Base-by-base conservation (phyloP, 2,329 filamentous ascomycete genomes). In the Botryotinia calthae region DNA sequence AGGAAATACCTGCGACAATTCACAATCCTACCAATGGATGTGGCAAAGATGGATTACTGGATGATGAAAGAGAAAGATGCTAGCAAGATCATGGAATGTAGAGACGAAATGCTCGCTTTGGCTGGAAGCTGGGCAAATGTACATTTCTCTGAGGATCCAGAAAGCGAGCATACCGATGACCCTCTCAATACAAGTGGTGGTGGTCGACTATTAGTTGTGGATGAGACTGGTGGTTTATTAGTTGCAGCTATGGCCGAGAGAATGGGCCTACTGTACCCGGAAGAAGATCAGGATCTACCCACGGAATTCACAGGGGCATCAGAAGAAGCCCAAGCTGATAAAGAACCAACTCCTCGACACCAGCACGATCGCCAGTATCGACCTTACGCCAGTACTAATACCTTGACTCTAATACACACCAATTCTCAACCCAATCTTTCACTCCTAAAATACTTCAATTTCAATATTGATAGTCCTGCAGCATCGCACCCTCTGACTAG, bases 1-100 rank as follows among this genome's bases (percentile, higher is more conserved):
- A 95, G 91, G 81, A 99, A 99, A 83, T 98, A 97, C 81, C 87
- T 98, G 76, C 91, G 92, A 78, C 87, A 94, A 20, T 98, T 99
- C 79, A 93, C 92, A 0, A 89, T 96, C 1, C 82, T 97, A 69
- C 95, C 95, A 0, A 84, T 98, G 77, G 94, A 98, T 79, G 89
- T 97, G 22, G 87, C 90, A 0, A 87, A 89, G 76, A 84, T 98
- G 75, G 89, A 90, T 31, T 88, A 94, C 77, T 97, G 92, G 85
- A 86, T 95, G 79, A 83, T 97, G 67, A 86, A 91, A 72, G 93
- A 97, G 78, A 93, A 92, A 79, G 95, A 98, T 77, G 86, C 93
- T 0, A 84, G 86, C 74, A 94, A 92, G 81, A 92, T 97, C 44
- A 85, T 98, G 85, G 95, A 98, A 79, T 85, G 98, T 82, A 86